Evolutionary conservation across 2,329 filamentous ascomycete genomes (phyloP).

Genomic region (Sclerotiophoma versabilis): DNA sequence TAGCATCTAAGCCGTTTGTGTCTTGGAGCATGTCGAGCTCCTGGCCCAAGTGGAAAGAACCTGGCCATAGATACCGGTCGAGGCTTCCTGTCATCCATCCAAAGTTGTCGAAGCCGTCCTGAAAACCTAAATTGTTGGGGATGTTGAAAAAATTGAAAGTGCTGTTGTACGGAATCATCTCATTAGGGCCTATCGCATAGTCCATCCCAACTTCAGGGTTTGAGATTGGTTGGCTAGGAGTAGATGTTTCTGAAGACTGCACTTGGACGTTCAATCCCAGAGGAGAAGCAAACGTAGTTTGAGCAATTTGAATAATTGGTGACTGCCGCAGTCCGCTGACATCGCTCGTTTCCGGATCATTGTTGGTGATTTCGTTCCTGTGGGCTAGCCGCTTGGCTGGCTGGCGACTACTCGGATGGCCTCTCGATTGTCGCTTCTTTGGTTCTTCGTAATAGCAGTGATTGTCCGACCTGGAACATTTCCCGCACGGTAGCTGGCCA

Average conservation of each 20-base stretch:
- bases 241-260: neutral
- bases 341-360: neutral
- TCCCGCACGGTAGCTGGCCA: neutral
- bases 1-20: too few relatives aligned
- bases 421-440: neutral
- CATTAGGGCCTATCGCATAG: too few relatives aligned
- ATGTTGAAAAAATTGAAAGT: neutral
- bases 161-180: neutral
- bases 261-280: too few relatives aligned
- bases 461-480: neutral
- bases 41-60: neutral
- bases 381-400: neutral
- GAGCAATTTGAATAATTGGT: neutral
- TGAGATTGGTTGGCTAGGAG: neutral
- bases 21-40: neutral
- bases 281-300: neutral
- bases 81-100: neutral
- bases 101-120: neutral
- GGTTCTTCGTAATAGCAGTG: conserved; percentile 6
- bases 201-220: too few relatives aligned
- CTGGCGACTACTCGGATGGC: neutral
- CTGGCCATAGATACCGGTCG: neutral
- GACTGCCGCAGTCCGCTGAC: neutral
- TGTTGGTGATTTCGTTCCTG: neutral
- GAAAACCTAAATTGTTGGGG: neutral